A percentile compares a stretch with the other conserved stretches of the same genome.
phyloP scores from a whole-genome alignment of 2,329 filamentous ascomycete species.

The Periconia sp. region DNA sequence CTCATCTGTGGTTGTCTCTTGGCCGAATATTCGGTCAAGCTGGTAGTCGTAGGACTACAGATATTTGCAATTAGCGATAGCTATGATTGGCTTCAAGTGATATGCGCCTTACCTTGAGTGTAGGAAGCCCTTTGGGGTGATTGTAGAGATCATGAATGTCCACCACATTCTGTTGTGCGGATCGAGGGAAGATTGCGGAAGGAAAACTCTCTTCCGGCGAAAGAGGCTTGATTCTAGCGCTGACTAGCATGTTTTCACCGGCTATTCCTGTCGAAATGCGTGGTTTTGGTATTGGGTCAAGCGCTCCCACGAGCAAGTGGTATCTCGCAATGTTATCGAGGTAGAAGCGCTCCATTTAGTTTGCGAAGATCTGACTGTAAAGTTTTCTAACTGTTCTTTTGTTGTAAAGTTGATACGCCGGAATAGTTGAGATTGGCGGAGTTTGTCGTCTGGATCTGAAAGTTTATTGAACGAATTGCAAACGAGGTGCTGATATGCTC shows the following conservation, averaged over 20 bases:
- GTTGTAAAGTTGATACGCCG: not conserved
- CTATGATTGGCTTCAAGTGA: not conserved
- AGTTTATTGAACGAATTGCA: no score
- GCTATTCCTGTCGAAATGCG: conserved; percentile 12
- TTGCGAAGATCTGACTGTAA: no score
- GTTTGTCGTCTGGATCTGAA: no score
- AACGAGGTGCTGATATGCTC: no score
- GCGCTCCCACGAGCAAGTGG: conserved; percentile 11
- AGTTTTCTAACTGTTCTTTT: not conserved
- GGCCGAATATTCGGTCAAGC: conserved; percentile 19
- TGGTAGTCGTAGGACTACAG: conserved; percentile 16
- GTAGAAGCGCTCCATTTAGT: conserved; percentile 20
- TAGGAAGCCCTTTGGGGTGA: conserved; percentile 15
- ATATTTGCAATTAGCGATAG: conserved; percentile 9
- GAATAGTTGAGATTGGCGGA: not conserved
- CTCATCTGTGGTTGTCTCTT: conserved; percentile 35
- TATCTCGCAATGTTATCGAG: conserved; percentile 16
- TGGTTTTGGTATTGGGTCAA: conserved; percentile 17
- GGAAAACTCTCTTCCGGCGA: conserved; percentile 16
- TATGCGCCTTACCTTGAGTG: conserved; percentile 12
- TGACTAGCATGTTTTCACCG: conserved; percentile 15
- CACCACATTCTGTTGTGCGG: conserved; percentile 15
- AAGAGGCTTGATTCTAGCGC: conserved; percentile 16
- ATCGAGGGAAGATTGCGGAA: conserved; percentile 15
- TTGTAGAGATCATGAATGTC: conserved; percentile 23